Conservation (phyloP, 164 flowering plant species). For the Umbellularia californica region DNA sequence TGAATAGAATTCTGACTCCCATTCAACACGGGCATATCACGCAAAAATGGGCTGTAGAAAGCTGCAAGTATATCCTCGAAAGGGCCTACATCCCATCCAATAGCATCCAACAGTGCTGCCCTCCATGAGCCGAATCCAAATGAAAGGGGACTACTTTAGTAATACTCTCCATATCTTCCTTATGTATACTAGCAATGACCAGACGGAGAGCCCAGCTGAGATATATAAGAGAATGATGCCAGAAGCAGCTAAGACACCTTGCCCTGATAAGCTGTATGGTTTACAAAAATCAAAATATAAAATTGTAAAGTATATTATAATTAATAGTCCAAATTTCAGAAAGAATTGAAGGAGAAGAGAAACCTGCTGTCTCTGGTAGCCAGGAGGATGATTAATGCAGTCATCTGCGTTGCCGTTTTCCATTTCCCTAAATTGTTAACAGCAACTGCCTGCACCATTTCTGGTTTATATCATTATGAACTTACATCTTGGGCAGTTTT, state of each 20-base stretch:
- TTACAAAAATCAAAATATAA: not conserved
- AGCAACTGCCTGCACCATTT: conserved; percentile 73
- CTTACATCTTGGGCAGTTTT: not conserved
- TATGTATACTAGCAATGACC: conserved; percentile 86
- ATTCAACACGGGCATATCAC: not conserved
- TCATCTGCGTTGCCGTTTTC: conserved; percentile 99
- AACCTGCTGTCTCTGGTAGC: conserved; percentile 83
- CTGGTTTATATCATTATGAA: not conserved
- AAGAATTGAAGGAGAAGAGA: not conserved
- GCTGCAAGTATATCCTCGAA: not conserved
- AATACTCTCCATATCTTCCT: conserved; percentile 81
- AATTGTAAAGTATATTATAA: too few species aligned
- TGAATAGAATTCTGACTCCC: not conserved
- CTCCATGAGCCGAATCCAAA: not conserved
- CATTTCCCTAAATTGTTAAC: conserved; percentile 95
- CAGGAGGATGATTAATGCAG: conserved; percentile 74
- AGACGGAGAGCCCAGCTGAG: conserved; percentile 85
- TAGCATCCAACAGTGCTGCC: not conserved
- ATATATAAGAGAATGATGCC: conserved; percentile 74
- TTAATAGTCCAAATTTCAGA: too few species aligned
- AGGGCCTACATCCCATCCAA: not conserved
- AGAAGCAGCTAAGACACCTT: conserved; percentile 44
- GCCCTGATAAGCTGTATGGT: conserved; percentile 54
- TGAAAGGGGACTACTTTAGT: conserved; percentile 38
- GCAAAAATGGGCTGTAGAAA: not conserved